Base-by-base conservation (phyloP, 2,329 filamentous ascomycete species). In the Byssothecium circinans region DNA sequence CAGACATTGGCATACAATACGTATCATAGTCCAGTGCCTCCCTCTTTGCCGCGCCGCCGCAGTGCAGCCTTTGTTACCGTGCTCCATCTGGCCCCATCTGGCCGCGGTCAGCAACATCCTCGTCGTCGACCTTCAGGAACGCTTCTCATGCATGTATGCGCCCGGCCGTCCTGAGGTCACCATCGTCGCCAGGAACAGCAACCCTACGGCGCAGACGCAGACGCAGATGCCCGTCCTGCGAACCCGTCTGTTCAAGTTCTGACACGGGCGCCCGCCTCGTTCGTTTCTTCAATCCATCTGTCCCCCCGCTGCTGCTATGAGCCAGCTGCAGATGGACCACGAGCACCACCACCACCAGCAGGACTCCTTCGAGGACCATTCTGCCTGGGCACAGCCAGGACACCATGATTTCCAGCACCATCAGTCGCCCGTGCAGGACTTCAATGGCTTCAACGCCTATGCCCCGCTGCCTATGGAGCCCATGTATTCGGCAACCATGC, bases 291-390 rank as follows among this genome's bases (percentile, higher is more conserved):
- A n/a, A 45, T 53, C 48, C 43, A 51, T 25, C 47, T 39, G 47
- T 55, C 50, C 51, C 44, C 50, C 53, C 41, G 36, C 51, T 50
- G 45, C 49, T 46, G 60, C 60, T 60, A 73, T 73, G 69, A 73
- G 67, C 61, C 68, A 70, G 54, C 60, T 73, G 58, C 67, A 68
- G 50, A 73, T 73, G 68, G 70, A 73, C 55, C 69, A 71, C 61
- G 69, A 72, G 34, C 66, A 70, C 39, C 54, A 58, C 43, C 65
- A 70, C 44, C 61, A 61, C 32, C 59, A 65, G 47, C 63, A 62
- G 51, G 64, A 65, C 51, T 50, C 60, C 33, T 70, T 65, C 52
- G 65, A 72, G 45, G 70, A 71, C 50, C 61, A 62, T 41, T 60
- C 54, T 47, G 52, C 47, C 41, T 72, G 70, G 70, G 59, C 65